A percentile compares a stretch with the other conserved stretches of the same genome.
These are phyloP conservation scores for Paraleonurus japonicus DNA, from an alignment of 257 asterid genomes.

Conservation along the genomic window DNA sequence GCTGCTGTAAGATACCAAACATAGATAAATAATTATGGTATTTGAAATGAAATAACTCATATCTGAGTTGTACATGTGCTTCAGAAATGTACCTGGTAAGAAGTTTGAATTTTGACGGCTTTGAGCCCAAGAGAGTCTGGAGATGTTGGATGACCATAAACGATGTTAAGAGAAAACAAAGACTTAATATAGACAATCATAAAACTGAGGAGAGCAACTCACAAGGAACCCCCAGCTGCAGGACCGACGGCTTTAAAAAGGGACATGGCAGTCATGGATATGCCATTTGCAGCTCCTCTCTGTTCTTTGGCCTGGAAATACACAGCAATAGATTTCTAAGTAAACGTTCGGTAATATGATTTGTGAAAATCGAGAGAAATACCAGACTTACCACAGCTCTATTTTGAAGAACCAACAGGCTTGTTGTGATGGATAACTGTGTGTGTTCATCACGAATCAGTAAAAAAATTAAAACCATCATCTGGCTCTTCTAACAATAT, in stretches of 20 bases:
- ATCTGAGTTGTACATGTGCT: background rate
- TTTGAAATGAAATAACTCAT: background rate
- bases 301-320: conserved; percentile 62
- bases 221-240: conserved; percentile 85
- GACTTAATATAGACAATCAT: background rate
- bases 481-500: background rate
- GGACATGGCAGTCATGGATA: conserved; percentile 88
- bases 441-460: background rate
- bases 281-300: conserved; percentile 86
- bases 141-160: conserved; percentile 2
- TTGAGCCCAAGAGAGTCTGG: conserved; percentile 76
- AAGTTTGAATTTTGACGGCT: conserved; percentile 49
- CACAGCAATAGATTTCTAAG: background rate
- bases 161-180: background rate
- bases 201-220: conserved; percentile 36
- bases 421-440: conserved; percentile 76
- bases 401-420: conserved; percentile 75
- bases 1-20: conserved; percentile 1
- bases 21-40: background rate
- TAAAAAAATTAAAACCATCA: background rate
- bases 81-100: conserved; percentile 61
- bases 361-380: background rate
- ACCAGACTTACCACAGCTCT: conserved; percentile 68
- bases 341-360: background rate
- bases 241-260: conserved; percentile 79